Base-by-base conservation (phyloP, 805 yeast genomes). In the Starmerella stigmatis region DNA sequence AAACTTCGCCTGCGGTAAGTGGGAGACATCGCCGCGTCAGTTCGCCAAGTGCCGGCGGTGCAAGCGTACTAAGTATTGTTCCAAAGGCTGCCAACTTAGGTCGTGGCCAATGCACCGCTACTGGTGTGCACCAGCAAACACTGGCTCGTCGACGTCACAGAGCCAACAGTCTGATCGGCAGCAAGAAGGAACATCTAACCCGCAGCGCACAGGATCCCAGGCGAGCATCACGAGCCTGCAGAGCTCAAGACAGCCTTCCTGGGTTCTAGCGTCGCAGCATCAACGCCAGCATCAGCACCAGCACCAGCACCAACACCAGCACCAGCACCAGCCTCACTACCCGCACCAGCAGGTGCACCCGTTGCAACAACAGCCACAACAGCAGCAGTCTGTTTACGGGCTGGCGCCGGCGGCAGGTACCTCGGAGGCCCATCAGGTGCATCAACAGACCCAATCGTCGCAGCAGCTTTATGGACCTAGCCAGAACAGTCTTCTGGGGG, bases 41-140 rank as follows among this genome's bases (percentile, higher is more conserved):
- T 89, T 89, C 67, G 94, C 94, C 52, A 89, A 92, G 63, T 89
- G 98, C 63, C 72, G 95, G 47, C 73, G 94, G 39, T 89, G 98
- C 64, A 86, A 89, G 62, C 70, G 96, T 48, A 88, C 97, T 3
- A 92, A 92, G 65, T 89, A 89, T 62, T 89, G 98, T 62, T 81
- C 94, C 8, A 76, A 89, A 54, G 86, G 81, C 44, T 89, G 98
- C 63, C 98, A 89, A 64, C 72, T 85, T 57, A 74, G 73, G 52
- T 94, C 96, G 0, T 89, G 97, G 97, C 74, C 75, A 13, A 84
- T 81, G 59, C 98, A 89, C 68, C 76, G 92, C 54, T 84, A 85
- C 61, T 89, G 98, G 98, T 89, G 98, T 62, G 56, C 57, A 31
- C 56, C 57, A 9, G 45, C 58, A 17, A 33, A 38, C 5, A 34